Percentiles rank a stretch among this genome's conserved stretches.
These are phyloP conservation scores for Coemansia sp. DNA, from an alignment of 192 early-diverging fungal genomes.

Conservation along the genomic window DNA sequence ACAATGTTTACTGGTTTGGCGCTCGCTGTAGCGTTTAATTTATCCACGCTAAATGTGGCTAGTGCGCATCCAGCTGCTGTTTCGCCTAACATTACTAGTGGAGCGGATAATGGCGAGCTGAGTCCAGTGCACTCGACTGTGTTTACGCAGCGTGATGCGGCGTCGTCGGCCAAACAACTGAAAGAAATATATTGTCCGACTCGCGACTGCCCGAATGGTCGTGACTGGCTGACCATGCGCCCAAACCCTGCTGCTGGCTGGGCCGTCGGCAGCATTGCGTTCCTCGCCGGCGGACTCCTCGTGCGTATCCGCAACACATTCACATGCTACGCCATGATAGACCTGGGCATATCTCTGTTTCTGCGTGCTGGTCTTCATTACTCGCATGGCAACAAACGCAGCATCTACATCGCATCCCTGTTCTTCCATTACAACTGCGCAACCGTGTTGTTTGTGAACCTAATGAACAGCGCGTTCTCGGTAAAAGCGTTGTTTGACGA, in stretches of 20 bases:
- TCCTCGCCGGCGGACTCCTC: constrained; percentile 2
- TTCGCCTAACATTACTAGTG: too few relatives aligned
- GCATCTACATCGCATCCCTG: constrained; percentile 32
- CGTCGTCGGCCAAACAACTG: not conserved
- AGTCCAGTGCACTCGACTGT: not conserved
- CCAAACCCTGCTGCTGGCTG: constrained; percentile 20
- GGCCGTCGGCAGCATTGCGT: constrained; percentile 18
- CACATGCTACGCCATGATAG: constrained; percentile 10
- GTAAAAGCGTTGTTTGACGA: not conserved
- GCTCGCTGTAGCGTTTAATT: constrained; percentile 1
- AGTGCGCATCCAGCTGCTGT: not conserved
- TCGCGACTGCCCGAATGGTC: constrained; percentile 13
- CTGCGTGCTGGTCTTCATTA: constrained; percentile 26
- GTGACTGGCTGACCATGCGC: constrained; percentile 28
- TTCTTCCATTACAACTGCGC: constrained; percentile 24
- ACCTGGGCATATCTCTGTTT: constrained; percentile 20
- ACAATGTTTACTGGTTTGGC: not conserved
- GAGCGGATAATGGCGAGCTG: too few relatives aligned
- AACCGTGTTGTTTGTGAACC: not conserved
- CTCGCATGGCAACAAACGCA: constrained; percentile 9
- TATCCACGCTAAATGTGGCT: not conserved
- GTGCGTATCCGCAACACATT: not conserved
- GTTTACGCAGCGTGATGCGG: not conserved
- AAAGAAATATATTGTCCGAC: constrained; percentile 18
- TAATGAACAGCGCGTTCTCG: not conserved